These are phyloP conservation scores for Trichopus zeylanicus DNA, from an alignment of 116 monocot genomes.

Conservation along the genomic window DNA sequence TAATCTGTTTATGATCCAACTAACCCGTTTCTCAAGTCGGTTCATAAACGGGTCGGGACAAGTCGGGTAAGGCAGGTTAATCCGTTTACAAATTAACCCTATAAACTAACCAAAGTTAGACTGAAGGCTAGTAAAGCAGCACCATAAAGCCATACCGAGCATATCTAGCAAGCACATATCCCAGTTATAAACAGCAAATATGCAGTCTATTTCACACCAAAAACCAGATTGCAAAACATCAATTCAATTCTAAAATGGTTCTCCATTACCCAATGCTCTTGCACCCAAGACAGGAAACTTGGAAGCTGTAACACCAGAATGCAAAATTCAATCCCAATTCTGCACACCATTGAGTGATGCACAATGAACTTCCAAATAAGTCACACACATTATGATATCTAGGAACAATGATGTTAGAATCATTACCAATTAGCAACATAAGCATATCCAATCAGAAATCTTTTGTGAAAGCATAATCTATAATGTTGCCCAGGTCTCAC, in stretches of 20 bases:
- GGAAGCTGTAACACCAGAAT: constrained; percentile 29
- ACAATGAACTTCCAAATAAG: background rate
- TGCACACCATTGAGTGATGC: constrained; percentile 2
- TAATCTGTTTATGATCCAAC: too few relatives aligned
- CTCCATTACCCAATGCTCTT: constrained; percentile 10
- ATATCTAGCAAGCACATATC: background rate
- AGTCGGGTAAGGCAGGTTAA: too few relatives aligned
- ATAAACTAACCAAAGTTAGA: background rate
- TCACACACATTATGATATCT: too few relatives aligned
- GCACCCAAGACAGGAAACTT: constrained; percentile 22
- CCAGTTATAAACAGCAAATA: too few relatives aligned
- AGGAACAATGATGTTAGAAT: too few relatives aligned
- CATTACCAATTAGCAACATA: too few relatives aligned
- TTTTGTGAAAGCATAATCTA: background rate
- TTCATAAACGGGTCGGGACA: too few relatives aligned
- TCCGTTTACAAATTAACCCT: background rate
- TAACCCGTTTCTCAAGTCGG: too few relatives aligned
- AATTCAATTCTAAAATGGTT: background rate
- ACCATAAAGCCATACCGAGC: background rate
- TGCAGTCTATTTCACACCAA: background rate
- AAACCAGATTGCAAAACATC: background rate
- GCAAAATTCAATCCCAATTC: constrained; percentile 21
- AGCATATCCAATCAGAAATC: too few relatives aligned
- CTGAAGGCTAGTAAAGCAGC: background rate
- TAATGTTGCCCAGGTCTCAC: background rate